Evolutionary conservation across 352 stramenopile genomes (phyloP), one percentile per base, ranked within the genome.

Genomic region (Aphanomyces cochlioides): DNA sequence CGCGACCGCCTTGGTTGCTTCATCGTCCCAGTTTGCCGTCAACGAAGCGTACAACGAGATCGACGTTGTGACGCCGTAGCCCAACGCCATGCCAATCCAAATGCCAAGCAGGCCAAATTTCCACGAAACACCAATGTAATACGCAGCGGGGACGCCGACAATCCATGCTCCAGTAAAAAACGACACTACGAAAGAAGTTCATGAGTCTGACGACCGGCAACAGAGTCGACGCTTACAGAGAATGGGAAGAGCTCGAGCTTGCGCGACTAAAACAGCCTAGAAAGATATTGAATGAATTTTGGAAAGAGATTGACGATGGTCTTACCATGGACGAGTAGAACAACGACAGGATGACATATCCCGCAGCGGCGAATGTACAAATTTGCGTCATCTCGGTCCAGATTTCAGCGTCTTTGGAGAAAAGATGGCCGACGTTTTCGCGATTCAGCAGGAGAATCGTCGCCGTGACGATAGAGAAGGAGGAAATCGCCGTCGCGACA

Each of bases 301-400:
- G 28, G 4, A 38, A 15, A 45, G 45, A n/a, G 10, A 15, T 13
- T 28, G 28, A 28, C 28, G 3, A n/a, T 37, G 4, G 19, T 40
- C 7, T 7, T 28, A 87, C 84, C 64, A 92, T 83, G 10, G 85
- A 78, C 54, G 86, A 87, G 75, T 89, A 96, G 76, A 93, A 94
- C 72, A 95, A 87, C n/a, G 66, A 74, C 28, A 96, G 77, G 5
- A 87, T 77, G 53, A 87, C 69, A 73, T 95, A 95, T 7, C 78
- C 84, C 21, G 88, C 57, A 7, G 77, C 79, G 0, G 84, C 77
- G 7, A 92, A 72, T 12, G 74, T 71, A n/a, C 73, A 82, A 61
- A 96, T 83, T 61, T 87, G 76, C 17, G 72, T 69, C 58, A 93
- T 86, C n/a, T 73, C 85, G 7, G 78, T 75, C 48, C 92, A 81